Conservation (phyloP, 768 basidiomycete genomes). For the Mycena albidolilacea region DNA sequence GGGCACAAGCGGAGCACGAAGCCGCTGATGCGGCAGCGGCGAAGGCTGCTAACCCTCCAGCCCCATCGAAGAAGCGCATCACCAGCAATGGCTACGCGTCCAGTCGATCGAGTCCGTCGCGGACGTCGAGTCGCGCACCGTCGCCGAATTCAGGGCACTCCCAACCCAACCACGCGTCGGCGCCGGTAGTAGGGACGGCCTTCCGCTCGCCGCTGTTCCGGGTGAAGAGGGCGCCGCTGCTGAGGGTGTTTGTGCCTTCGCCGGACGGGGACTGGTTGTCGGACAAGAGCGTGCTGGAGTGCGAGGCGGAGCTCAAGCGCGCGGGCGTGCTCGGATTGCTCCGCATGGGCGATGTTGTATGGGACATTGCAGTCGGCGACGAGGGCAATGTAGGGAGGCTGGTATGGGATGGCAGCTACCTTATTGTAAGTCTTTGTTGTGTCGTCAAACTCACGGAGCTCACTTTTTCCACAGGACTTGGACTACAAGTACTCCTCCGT, state of each 20-base stretch:
- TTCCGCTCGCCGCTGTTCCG: slow-evolving; percentile 84
- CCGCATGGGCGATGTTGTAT: slow-evolving; percentile 85
- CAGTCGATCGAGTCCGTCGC: slow-evolving; percentile 51
- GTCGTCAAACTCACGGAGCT: slow-evolving; percentile 27
- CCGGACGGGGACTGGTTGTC: slow-evolving; percentile 91
- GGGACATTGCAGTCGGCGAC: slow-evolving; percentile 90
- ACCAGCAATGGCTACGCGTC: slow-evolving; percentile 39
- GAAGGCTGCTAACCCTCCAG: slow-evolving; percentile 38
- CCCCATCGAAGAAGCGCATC: slow-evolving; percentile 34
- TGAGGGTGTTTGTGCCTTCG: slow-evolving; percentile 88
- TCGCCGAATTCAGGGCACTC: slow-evolving; percentile 69
- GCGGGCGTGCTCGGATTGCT: slow-evolving; percentile 76
- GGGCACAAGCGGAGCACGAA: slow-evolving; percentile 82
- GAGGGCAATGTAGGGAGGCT: slow-evolving; percentile 88
- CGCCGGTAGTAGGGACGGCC: slow-evolving; percentile 16
- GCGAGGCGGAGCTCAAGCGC: slow-evolving; percentile 83
- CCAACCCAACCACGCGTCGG: slow-evolving; percentile 32
- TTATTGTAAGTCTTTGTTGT: slow-evolving; percentile 71
- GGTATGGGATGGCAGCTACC: slow-evolving; percentile 91
- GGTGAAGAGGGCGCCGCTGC: slow-evolving; percentile 78
- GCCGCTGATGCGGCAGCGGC: slow-evolving; percentile 45
- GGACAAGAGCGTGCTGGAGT: slow-evolving; percentile 84
- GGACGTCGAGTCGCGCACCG: slow-evolving; percentile 74
- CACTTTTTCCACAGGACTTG: slow-evolving; percentile 71
- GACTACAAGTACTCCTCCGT: slow-evolving; percentile 85